phyloP scores from a whole-genome alignment of 2,329 filamentous ascomycete genomes.

The Ophiostoma novo-ulmi region DNA sequence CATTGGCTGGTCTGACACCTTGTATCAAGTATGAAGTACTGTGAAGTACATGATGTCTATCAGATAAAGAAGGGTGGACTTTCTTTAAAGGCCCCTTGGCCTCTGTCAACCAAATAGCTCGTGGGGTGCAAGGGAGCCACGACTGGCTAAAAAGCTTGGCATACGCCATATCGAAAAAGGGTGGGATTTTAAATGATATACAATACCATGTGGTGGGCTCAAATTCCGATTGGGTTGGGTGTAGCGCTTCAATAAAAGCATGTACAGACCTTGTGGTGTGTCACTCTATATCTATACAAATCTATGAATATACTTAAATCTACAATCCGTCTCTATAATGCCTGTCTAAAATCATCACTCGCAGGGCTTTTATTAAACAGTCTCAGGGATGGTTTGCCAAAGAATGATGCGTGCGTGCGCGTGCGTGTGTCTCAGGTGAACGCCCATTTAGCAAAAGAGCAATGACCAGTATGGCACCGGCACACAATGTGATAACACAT shows the following conservation, averaged over 20 bases:
- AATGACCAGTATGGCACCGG: not conserved
- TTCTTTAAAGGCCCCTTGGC: not conserved
- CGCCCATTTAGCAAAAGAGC: not conserved
- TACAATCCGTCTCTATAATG: not conserved
- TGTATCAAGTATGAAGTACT: not conserved
- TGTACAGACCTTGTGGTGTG: no score
- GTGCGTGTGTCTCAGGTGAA: not conserved
- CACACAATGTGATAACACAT: not conserved
- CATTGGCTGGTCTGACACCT: not conserved
- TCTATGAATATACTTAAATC: not conserved
- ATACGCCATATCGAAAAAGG: slow-evolving; percentile 24
- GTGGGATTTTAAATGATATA: slow-evolving; percentile 1
- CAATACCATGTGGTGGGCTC: slow-evolving; percentile 1
- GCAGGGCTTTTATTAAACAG: not conserved
- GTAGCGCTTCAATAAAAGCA: not conserved
- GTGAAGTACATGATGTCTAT: not conserved
- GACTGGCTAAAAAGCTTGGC: slow-evolving; percentile 27
- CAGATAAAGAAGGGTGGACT: not conserved
- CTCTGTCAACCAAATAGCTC: slow-evolving; percentile 14
- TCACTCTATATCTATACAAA: no score
- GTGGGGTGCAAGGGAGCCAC: slow-evolving; percentile 18
- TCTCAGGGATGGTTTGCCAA: not conserved
- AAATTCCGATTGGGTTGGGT: not conserved
- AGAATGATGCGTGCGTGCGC: not conserved
- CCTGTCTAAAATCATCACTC: not conserved